Evolutionary conservation across 176 grass and related monocot genomes (phyloP).

Genomic region (Bonia amplexicaulis): DNA sequence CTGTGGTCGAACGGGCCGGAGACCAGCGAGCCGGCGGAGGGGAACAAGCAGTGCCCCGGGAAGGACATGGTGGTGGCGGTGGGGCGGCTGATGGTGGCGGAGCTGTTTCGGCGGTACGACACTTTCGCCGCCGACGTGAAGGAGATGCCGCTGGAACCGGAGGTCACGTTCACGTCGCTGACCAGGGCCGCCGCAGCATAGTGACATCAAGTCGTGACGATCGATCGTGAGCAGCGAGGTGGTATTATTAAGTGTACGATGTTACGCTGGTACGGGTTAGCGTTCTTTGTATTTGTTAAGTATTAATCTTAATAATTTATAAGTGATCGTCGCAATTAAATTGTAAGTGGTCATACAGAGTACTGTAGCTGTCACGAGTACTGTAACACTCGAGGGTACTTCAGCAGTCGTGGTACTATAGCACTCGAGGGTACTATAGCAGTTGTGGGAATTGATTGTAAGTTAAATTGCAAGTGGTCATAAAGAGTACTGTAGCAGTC

Average conservation of each 20-base stretch:
- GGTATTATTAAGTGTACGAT: not conserved
- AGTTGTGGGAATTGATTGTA: no score
- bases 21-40: slow-evolving; percentile 36
- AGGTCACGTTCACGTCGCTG: slow-evolving; percentile 57
- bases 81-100: slow-evolving; percentile 51
- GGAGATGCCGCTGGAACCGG: slow-evolving; percentile 39
- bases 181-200: not conserved
- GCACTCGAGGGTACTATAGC: no score
- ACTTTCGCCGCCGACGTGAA: slow-evolving; percentile 40
- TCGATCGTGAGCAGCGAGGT: not conserved
- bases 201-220: not conserved
- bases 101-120: slow-evolving; percentile 74
- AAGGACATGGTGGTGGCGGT: slow-evolving; percentile 63
- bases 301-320: no score
- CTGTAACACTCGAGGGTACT: no score
- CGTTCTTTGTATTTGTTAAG: not conserved
- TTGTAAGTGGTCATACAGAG: no score
- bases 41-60: slow-evolving; percentile 79
- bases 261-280: not conserved
- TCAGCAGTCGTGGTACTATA: no score
- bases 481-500: no score
- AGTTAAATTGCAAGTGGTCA: no score
- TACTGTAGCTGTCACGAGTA: no score
- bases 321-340: no score
- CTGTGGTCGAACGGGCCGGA: slow-evolving; percentile 93